phyloP scores from a whole-genome alignment of 306 rosid genomes.

The Hippophae tibetana region DNA sequence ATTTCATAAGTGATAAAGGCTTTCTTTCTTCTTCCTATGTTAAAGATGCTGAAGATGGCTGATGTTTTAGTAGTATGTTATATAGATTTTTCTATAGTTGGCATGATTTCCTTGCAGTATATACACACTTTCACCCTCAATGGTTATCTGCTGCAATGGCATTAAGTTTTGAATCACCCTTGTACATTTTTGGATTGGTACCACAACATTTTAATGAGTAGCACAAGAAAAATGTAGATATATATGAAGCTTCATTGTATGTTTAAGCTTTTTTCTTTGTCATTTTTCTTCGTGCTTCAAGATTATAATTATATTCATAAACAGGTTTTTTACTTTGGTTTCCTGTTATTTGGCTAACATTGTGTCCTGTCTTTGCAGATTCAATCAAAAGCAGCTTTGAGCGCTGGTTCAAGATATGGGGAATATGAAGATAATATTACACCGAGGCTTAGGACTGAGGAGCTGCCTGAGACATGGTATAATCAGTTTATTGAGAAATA shows the following conservation, averaged over 20 bases:
- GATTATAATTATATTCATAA: neutral
- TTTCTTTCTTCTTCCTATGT: no score
- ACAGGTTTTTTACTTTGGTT: neutral
- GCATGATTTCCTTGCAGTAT: no score
- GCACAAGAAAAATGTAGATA: no score
- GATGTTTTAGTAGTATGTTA: no score
- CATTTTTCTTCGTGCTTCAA: neutral
- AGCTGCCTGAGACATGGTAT: slow-evolving; percentile 79
- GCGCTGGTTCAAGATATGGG: slow-evolving; percentile 45
- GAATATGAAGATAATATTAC: slow-evolving; percentile 52
- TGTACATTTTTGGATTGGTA: no score
- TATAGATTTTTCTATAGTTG: no score
- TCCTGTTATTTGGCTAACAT: slow-evolving; percentile 3
- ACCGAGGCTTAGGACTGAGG: slow-evolving; percentile 44
- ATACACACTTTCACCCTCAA: no score
- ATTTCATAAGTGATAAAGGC: no score
- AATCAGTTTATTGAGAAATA: slow-evolving; percentile 59
- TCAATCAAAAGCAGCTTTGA: slow-evolving; percentile 43
- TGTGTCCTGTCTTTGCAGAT: slow-evolving; percentile 36
- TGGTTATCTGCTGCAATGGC: no score
- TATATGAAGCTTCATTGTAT: neutral
- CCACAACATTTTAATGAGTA: no score
- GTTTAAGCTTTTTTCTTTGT: neutral
- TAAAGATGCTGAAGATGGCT: no score
- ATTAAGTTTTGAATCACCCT: no score